Conservation (phyloP, 2,329 filamentous ascomycete genomes). For the Calonectria montana region DNA sequence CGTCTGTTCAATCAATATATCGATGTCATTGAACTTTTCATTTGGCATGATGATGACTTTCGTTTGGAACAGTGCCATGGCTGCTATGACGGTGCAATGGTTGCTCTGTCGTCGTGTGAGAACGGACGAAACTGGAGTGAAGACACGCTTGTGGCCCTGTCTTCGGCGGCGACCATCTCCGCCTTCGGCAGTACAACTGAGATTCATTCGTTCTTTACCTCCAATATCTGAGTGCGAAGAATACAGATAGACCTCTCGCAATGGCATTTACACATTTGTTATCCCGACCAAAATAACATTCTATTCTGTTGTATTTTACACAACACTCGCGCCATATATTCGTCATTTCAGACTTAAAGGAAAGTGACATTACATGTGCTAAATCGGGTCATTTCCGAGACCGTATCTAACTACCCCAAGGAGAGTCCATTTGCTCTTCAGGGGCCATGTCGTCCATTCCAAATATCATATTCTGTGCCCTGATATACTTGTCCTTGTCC, state of each 20-base stretch:
- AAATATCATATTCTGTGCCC: background rate
- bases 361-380: too few species aligned
- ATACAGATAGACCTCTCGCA: too few species aligned
- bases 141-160: background rate
- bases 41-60: constrained; percentile 5
- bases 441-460: background rate
- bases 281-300: too few species aligned
- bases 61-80: constrained; percentile 13
- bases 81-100: constrained; percentile 9
- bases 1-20: background rate
- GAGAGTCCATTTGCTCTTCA: background rate
- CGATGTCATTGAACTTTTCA: constrained; percentile 10
- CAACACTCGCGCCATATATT: too few species aligned
- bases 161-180: background rate
- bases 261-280: too few species aligned
- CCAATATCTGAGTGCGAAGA: background rate
- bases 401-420: background rate
- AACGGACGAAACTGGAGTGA: background rate
- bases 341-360: too few species aligned
- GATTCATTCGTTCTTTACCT: background rate
- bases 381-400: too few species aligned
- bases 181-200: background rate
- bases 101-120: constrained; percentile 37
- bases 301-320: too few species aligned
- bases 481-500: background rate